Conservation (phyloP, 192 early-diverging fungal species). For the Backusella parvicylindrica region DNA sequence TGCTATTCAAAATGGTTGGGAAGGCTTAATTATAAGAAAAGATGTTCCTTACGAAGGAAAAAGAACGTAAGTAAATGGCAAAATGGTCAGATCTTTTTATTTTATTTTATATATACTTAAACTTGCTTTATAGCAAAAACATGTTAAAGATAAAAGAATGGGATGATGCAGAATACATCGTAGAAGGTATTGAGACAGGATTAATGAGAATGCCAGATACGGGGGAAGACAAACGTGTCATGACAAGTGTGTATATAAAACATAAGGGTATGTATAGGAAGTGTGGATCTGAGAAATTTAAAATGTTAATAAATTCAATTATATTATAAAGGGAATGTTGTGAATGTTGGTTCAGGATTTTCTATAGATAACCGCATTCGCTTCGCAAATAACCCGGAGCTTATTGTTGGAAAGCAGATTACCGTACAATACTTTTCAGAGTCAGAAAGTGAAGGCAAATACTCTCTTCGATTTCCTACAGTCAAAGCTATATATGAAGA, state of each 20-base stretch:
- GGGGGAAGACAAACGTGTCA: slow-evolving; percentile 31
- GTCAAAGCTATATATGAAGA: slow-evolving; percentile 49
- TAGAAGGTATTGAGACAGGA: slow-evolving; percentile 40
- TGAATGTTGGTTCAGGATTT: slow-evolving; percentile 55
- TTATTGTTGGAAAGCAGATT: slow-evolving; percentile 48
- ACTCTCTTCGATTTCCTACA: slow-evolving; percentile 48
- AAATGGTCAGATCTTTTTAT: no score
- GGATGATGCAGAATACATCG: slow-evolving; percentile 48
- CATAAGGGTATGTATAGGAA: slow-evolving; percentile 42
- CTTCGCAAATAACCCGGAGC: slow-evolving; percentile 40
- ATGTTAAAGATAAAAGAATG: slow-evolving; percentile 53
- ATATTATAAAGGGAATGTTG: slow-evolving; percentile 29
- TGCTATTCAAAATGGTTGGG: slow-evolving; percentile 43
- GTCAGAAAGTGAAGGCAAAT: slow-evolving; percentile 11
- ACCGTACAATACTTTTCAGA: slow-evolving; percentile 55
- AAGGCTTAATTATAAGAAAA: slow-evolving; percentile 49
- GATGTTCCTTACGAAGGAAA: slow-evolving; percentile 50
- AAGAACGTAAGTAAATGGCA: slow-evolving; percentile 34
- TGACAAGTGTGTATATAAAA: slow-evolving; percentile 42
- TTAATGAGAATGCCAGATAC: slow-evolving; percentile 38
- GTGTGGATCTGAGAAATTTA: neutral
- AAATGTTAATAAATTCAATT: neutral
- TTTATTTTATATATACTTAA: no score
- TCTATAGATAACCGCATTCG: slow-evolving; percentile 36
- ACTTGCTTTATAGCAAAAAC: slow-evolving; percentile 25